Conservation (phyloP, 1,139 yeast species). For the Hemisphaericaspora subhashii region DNA sequence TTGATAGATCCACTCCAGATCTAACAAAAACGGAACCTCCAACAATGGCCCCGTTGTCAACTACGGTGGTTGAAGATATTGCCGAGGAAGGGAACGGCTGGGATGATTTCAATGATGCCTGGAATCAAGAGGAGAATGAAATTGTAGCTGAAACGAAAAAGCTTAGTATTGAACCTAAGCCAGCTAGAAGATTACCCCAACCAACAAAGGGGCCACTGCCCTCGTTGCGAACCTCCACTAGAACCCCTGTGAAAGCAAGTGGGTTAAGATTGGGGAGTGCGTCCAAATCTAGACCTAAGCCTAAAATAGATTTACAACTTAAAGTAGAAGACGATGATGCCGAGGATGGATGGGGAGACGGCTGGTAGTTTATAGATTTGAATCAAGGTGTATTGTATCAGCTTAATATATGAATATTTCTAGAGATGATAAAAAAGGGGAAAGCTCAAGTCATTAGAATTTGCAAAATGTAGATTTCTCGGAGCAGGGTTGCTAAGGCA, state of each 20-base stretch:
- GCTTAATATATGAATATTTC: background rate
- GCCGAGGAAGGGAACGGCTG: slow-evolving; percentile 12
- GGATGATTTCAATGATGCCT: slow-evolving; percentile 19
- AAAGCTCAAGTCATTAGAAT: too few relatives aligned
- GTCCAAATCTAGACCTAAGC: slow-evolving; percentile 21
- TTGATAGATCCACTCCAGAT: slow-evolving; percentile 45
- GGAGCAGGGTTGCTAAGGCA: too few relatives aligned
- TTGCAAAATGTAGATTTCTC: too few relatives aligned
- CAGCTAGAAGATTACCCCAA: slow-evolving; percentile 12
- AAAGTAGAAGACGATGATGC: slow-evolving; percentile 51
- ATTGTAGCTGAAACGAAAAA: slow-evolving; percentile 12
- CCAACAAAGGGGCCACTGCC: slow-evolving; percentile 11
- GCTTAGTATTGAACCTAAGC: slow-evolving; percentile 8
- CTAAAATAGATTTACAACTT: slow-evolving; percentile 38
- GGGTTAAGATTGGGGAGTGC: slow-evolving; percentile 31
- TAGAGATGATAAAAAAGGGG: background rate
- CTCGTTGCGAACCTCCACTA: slow-evolving; percentile 4
- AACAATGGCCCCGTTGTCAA: slow-evolving; percentile 16
- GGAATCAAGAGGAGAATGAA: slow-evolving; percentile 11
- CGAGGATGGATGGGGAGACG: slow-evolving; percentile 44
- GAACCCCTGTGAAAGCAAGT: slow-evolving; percentile 19
- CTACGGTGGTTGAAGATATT: slow-evolving; percentile 13
- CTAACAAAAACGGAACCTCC: slow-evolving; percentile 31
- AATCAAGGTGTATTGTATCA: background rate
- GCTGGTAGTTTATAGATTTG: slow-evolving; percentile 18